Percentiles rank a stretch among this genome's conserved stretches.
These are phyloP conservation scores for Delonix regia DNA, from an alignment of 306 rosid species.

Conservation along the genomic window DNA sequence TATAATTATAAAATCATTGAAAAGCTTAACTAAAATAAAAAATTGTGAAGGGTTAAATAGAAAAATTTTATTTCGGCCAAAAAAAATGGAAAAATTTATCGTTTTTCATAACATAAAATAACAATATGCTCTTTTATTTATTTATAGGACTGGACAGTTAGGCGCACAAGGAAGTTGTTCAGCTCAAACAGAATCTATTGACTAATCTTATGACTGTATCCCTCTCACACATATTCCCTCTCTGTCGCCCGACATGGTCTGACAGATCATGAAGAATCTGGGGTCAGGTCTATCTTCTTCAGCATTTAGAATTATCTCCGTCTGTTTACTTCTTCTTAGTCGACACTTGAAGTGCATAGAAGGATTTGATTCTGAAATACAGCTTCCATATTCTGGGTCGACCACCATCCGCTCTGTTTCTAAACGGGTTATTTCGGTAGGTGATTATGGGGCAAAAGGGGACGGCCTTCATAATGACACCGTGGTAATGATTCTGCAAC, in stretches of 20 bases:
- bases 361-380: conserved; percentile 47
- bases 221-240: background rate
- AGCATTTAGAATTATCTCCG: background rate
- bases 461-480: conserved; percentile 59
- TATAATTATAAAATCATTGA: too few relatives aligned
- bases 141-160: background rate
- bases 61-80: too few relatives aligned
- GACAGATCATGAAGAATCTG: conserved; percentile 37
- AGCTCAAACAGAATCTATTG: background rate
- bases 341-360: background rate
- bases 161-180: background rate
- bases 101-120: too few relatives aligned
- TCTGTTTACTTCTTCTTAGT: conserved; percentile 21
- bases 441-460: conserved; percentile 62
- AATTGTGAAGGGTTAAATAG: too few relatives aligned
- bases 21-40: too few relatives aligned
- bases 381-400: conserved; percentile 49
- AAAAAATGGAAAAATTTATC: too few relatives aligned
- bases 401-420: conserved; percentile 37
- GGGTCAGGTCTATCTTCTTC: conserved; percentile 22
- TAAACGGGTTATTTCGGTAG: conserved; percentile 45
- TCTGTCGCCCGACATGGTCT: background rate
- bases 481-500: conserved; percentile 34
- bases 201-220: background rate
- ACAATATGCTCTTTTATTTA: too few relatives aligned